phyloP scores from a whole-genome alignment of 768 basidiomycete genomes.

The Tricholomella constricta region DNA sequence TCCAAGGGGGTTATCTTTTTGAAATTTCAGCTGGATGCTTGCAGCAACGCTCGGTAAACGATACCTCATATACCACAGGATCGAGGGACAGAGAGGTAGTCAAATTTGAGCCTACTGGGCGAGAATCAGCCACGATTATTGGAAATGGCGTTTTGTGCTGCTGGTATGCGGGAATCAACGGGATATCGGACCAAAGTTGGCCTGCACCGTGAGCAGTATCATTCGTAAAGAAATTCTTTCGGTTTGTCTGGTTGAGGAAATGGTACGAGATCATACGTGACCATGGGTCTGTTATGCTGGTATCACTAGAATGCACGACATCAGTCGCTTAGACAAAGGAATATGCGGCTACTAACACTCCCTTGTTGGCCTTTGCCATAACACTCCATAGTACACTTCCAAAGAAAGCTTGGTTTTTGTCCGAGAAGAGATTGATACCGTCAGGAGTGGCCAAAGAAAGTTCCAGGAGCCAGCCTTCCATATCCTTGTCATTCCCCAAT shows the following conservation, averaged over 20 bases:
- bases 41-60: neutral
- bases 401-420: slow-evolving; percentile 52
- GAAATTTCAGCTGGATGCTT: neutral
- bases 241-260: slow-evolving; percentile 67
- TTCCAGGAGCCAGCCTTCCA: slow-evolving; percentile 60
- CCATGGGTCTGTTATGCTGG: slow-evolving; percentile 68
- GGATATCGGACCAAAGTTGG: slow-evolving; percentile 64
- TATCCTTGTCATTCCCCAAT: slow-evolving; percentile 49
- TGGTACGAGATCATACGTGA: slow-evolving; percentile 69
- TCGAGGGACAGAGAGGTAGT: slow-evolving; percentile 41
- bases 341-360: slow-evolving; percentile 46
- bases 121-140: slow-evolving; percentile 60
- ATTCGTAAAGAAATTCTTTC: slow-evolving; percentile 61
- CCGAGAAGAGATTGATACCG: slow-evolving; percentile 46
- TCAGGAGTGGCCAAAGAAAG: slow-evolving; percentile 56
- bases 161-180: slow-evolving; percentile 51
- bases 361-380: slow-evolving; percentile 53
- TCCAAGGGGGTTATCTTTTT: slow-evolving; percentile 62
- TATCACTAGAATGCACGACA: slow-evolving; percentile 43
- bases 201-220: slow-evolving; percentile 69
- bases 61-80: slow-evolving; percentile 60
- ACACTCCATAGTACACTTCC: slow-evolving; percentile 57
- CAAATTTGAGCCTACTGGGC: slow-evolving; percentile 44
- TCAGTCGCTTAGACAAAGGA: slow-evolving; percentile 1
- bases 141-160: slow-evolving; percentile 62